A percentile compares a stretch with the other conserved stretches of the same genome.
Conservation (phyloP, 2,329 filamentous ascomycete species). For the Akanthomyces uredinophilus region DNA sequence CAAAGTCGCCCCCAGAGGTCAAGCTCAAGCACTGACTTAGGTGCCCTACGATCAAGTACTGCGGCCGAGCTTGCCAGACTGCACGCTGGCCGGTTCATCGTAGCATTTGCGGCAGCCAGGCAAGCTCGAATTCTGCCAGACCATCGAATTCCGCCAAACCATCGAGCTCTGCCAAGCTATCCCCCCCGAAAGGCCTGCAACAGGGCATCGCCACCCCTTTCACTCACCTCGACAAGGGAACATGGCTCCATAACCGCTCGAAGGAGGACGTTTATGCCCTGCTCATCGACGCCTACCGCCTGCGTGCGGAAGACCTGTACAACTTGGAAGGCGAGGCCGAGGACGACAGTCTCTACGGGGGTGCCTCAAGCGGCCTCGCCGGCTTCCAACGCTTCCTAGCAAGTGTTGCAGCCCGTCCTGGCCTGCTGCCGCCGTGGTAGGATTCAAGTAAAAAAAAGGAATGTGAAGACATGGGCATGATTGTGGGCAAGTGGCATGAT, state of each 20-base stretch:
- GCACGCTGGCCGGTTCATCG: slow-evolving; percentile 47
- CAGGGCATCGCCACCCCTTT: slow-evolving; percentile 32
- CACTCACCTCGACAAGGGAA: slow-evolving; percentile 33
- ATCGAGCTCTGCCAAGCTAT: not conserved
- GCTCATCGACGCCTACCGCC: slow-evolving; percentile 43
- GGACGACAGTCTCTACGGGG: slow-evolving; percentile 27
- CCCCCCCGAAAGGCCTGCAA: slow-evolving; percentile 27
- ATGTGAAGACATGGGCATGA: slow-evolving; percentile 34
- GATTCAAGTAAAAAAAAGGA: slow-evolving; percentile 29
- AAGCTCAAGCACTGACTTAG: slow-evolving; percentile 39
- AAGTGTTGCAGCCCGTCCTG: slow-evolving; percentile 19
- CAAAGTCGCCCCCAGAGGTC: slow-evolving; percentile 24
- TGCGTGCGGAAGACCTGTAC: slow-evolving; percentile 38
- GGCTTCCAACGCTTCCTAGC: slow-evolving; percentile 36
- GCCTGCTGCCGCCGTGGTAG: slow-evolving; percentile 44
- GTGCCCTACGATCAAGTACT: slow-evolving; percentile 44
- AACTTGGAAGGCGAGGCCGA: slow-evolving; percentile 23
- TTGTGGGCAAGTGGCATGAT: slow-evolving; percentile 23
- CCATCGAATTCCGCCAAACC: too few species aligned
- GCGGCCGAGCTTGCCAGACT: slow-evolving; percentile 47
- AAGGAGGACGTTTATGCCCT: slow-evolving; percentile 40
- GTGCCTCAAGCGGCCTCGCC: slow-evolving; percentile 17
- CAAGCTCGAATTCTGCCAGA: slow-evolving; percentile 13
- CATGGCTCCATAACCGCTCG: slow-evolving; percentile 39
- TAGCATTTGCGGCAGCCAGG: slow-evolving; percentile 32